These are phyloP conservation scores for Lachnellula hyalina DNA, from an alignment of 2,329 filamentous ascomycete species.

Conservation along the genomic window DNA sequence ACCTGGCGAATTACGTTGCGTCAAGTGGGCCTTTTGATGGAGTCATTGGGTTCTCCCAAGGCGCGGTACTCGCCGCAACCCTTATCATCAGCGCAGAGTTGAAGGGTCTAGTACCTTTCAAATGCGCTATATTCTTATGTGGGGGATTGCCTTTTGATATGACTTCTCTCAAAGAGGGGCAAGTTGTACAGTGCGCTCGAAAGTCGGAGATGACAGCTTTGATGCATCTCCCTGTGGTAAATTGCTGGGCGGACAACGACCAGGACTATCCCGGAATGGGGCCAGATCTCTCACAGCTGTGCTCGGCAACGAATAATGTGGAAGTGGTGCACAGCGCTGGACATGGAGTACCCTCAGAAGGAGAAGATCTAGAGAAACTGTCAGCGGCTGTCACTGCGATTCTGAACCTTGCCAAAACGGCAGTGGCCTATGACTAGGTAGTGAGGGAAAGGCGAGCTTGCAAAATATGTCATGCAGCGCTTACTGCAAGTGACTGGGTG, in stretches of 20 bases:
- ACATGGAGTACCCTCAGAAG: no score
- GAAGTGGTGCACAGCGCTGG: no score
- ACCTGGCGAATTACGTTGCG: not conserved
- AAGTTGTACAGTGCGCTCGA: no score
- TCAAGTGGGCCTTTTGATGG: slow-evolving; percentile 17
- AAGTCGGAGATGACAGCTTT: not conserved
- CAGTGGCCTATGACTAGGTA: no score
- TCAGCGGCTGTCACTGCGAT: no score
- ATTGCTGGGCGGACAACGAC: not conserved
- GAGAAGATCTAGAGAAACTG: no score
- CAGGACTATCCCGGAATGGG: not conserved
- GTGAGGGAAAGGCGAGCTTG: no score
- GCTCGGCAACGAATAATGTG: no score
- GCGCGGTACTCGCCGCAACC: not conserved
- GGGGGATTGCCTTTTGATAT: not conserved
- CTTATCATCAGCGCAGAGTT: not conserved
- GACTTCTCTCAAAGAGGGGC: no score
- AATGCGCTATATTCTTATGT: not conserved
- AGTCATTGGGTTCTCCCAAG: slow-evolving; percentile 46
- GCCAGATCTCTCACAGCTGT: not conserved
- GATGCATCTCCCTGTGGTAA: not conserved
- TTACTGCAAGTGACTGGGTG: no score
- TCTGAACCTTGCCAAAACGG: no score
- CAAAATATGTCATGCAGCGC: no score
- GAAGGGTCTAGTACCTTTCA: not conserved